Evolutionary conservation across 495 filamentous ascomycete species (phyloP), one percentile per base, ranked within the genome.

Genomic region (Aspergillus hancockii): DNA sequence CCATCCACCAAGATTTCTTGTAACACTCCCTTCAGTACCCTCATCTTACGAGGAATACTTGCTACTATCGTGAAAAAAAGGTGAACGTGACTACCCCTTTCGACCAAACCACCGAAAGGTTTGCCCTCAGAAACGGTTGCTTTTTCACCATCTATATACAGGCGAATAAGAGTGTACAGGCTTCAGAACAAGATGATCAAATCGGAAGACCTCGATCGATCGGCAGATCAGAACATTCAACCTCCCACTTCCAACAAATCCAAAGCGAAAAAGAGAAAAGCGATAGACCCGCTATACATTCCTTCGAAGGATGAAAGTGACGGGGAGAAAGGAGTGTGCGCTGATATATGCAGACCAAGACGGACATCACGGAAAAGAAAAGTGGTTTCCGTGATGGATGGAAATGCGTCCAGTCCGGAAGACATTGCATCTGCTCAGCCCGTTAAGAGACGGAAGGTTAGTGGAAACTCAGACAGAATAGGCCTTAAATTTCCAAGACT

Each of bases 361-460:
- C 52, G 28, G 19, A 22, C 55, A 14, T 9, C 25, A 8, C 28
- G 28, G 30, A 57, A 40, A n/a, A 38, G 30, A 28, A 57, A 23
- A 23, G 21, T 14, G 2, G 23, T 10, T 10, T 36, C 47, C 14
- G n/a, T n/a, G n/a, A n/a, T n/a, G n/a, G n/a, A n/a, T n/a, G 32
- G 21, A 25, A 14, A 41, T 7, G 5, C 38, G 1, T 16, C 13
- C 16, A 41, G 12, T n/a, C 3, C 14, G 16, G n/a, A 41, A 41
- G 38, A 18, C 38, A 1, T 41, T 18, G 7, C 38, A 7, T 2
- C n/a, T 38, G 50, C 3, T 16, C 28, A 52, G 9, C 10, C 31
- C 22, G 23, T 12, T 7, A 59, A 53, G 38, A 59, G 34, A 51
- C 13, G 12, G 49, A 59, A 54, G 13, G 10, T 30, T 40, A 13